Base-by-base conservation (phyloP, 1,139 yeast genomes). In the Hyphopichia khmerensis region DNA sequence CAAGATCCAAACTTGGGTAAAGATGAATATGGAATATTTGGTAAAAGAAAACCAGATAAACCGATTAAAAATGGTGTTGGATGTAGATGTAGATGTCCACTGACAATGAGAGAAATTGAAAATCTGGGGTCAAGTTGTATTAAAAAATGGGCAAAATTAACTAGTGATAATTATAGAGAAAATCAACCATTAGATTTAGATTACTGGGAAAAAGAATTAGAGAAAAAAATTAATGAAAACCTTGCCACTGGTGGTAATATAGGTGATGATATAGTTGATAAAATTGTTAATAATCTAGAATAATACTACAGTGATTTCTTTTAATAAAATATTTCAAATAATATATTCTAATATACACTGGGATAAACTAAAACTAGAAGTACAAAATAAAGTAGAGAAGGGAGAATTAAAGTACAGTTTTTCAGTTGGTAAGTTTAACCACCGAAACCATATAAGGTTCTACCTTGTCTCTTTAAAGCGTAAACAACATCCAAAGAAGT, bases 361-460 rank as follows among this genome's bases (percentile, higher is more conserved):
- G 50, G 24, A 26, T 26, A 45, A 49, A 47, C 50, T 55, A 23
- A 36, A 50, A 52, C 57, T 56, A 56, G 56, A 50, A 55, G 49
- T 54, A 56, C 60, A 55, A 44, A 45, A 42, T 44, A 42, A 39
- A 18, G 8, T 15, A 32, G 21, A 11, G 3, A 13, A 32, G 36
- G 36, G 18, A 33, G 36, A 33, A 33, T 18, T 33, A 33, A 11
- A 32, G 19, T 32, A 14, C 29, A 11, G 10, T 26, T 26, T 26
- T 11, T 8, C 29, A 26, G 8, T 8, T 26, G 29, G 29, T 26
- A 26, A 8, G 55, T 44, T 59, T 84, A 88, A 81, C 95, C 95
- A 78, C 96, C 96, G 86, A 88, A 88, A 86, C 96, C 96, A 70
- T 88, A 88, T 75, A 88, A 83, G 76, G 96, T 88, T 77, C 96